Base-by-base conservation (phyloP, 2,329 filamentous ascomycete genomes). In the Pseudogymnoascus sp. region DNA sequence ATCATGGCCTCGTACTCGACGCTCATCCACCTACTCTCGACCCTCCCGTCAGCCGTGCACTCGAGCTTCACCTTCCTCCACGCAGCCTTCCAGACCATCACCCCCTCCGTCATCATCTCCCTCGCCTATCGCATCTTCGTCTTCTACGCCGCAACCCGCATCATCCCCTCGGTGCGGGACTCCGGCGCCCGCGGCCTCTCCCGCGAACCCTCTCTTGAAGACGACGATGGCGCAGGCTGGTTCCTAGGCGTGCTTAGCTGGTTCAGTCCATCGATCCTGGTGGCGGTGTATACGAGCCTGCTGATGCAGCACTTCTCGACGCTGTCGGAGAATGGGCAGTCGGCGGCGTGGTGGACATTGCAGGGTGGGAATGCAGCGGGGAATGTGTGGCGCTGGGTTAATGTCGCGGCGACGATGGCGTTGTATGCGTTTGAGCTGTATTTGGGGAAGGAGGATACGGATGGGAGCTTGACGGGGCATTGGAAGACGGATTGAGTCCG, bases 1-100 rank as follows among this genome's bases (percentile, higher is more conserved):
- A 93, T 99, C 73, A 97, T 97, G 93, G 94, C 93, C 4, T 97
- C 92, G 6, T 97, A 97, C 75, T 93, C 91, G 25, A 97, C 93
- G 0, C 78, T 97, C 43, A 79, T 97, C 54, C 90, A 95, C 67
- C 83, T 92, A 54, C 78, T 97, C 37, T 89, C 90, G 61, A 88
- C 87, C 3, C 79, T 96, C n/a, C 93, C 91, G 2, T 87, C 83
- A 2, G 91, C 89, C 28, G 85, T 95, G 3, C 89, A 90, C 73
- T 92, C 90, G 0, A 88, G 87, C 0, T 87, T 96, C 69, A 90
- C 87, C 65, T 90, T 97, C 69, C 84, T 97, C 66, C 86, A 92
- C 62, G 92, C 93, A 9, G 94, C 94, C 20, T 89, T 97, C 71
- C 91, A 94, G 74, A 96, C 93, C 41, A 94, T 97, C 67, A 97